These are phyloP conservation scores for Agapanthus africanus DNA, from an alignment of 106 monocot species.

Conservation along the genomic window DNA sequence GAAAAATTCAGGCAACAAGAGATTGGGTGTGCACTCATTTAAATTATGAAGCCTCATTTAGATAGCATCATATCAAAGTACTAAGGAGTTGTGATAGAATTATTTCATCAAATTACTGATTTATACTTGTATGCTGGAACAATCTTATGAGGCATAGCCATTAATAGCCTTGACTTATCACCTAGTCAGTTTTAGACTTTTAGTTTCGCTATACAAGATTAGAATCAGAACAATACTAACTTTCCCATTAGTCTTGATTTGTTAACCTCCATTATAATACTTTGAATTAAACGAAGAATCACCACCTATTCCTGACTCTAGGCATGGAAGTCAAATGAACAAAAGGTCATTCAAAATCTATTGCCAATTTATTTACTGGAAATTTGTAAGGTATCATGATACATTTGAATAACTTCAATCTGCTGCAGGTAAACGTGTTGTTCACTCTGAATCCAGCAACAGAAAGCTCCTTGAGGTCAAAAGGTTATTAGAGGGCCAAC, in stretches of 20 bases:
- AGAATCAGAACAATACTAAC: background rate
- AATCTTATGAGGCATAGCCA: background rate
- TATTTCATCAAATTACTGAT: background rate
- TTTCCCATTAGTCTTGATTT: background rate
- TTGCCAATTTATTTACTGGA: background rate
- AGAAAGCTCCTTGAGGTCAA: slow-evolving; percentile 69
- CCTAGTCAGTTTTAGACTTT: background rate
- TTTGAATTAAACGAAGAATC: background rate
- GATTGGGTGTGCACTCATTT: slow-evolving; percentile 36
- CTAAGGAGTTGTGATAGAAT: background rate
- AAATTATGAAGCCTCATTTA: background rate
- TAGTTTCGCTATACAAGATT: background rate
- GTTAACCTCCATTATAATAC: too few species aligned
- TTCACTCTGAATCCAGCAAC: slow-evolving; percentile 71
- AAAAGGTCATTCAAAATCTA: background rate
- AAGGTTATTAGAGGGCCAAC: slow-evolving; percentile 40
- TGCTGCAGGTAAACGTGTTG: slow-evolving; percentile 64
- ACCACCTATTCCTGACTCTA: background rate
- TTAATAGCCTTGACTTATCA: background rate
- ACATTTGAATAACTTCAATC: background rate
- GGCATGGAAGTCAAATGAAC: background rate
- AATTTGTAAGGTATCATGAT: background rate
- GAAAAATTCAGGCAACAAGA: slow-evolving; percentile 46
- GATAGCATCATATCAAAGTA: background rate
- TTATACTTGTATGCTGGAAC: background rate